Conservation (phyloP, 306 rosid species). For the Medicago truncatula region MtrunA17r5.0-ANR NC_053047.1:40701001-40701500, state of each 20-base stretch:
- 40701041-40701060: too few relatives aligned
- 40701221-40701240: neutral
- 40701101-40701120: too few relatives aligned
- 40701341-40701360: neutral
- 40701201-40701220: neutral
- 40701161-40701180: too few relatives aligned
- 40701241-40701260: slow-evolving; percentile 3
- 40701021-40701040: too few relatives aligned
- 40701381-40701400: slow-evolving; percentile 8
- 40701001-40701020: neutral
- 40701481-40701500: neutral
- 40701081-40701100: too few relatives aligned
- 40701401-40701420: slow-evolving; percentile 15
- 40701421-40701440: slow-evolving; percentile 39
- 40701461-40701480: neutral
- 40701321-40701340: slow-evolving; percentile 33
- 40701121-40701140: too few relatives aligned
- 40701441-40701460: slow-evolving; percentile 33
- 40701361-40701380: slow-evolving; percentile 35
- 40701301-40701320: slow-evolving; percentile 40
- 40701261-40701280: slow-evolving; percentile 30
- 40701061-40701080: too few relatives aligned
- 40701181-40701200: neutral
- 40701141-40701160: too few relatives aligned
- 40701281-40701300: slow-evolving; percentile 41